Base-by-base conservation (phyloP, 148 eudicot species). In the Fagopyrum homotropicum region DNA sequence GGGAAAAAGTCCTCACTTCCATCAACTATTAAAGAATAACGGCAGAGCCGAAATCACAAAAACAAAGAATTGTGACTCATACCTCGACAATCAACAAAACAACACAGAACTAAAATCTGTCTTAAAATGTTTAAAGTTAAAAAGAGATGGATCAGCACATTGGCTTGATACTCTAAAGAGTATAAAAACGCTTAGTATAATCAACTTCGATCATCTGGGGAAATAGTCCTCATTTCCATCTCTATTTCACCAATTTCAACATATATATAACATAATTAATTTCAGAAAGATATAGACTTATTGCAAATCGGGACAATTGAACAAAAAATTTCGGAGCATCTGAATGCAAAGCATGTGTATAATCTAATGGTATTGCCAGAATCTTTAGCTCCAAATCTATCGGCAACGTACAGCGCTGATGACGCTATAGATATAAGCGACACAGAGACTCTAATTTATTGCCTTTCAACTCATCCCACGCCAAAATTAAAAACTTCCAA, bases 1-100 rank as follows among this genome's bases (percentile, higher is more conserved):
- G 76, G 82, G 82, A 80, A 80, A 80, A 75, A 61, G 30, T 80
- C 79, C 60, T 80, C 82, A 80, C 55, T 4, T 80, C 78, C 85
- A 80, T 52, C 56, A 16, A 52, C 6, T 14, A 15, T 35, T 1
- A 35, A 35, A 35, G 40, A 35, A 35, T 35, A 35, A 22, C 26
- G 26, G 26, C 26, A 22, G 26, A 22, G 26, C 26, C 26, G 26
- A 22, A 22, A 22, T 22, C 26, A 22, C 26, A 22, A 22, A 22
- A 22, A 22, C 26, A 22, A 22, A 22, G 26, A 22, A 22, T 22
- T 22, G 26, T 22, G 26, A 22, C 26, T 22, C 26, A 22, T 22
- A 22, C 26, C 26, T 22, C 3, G 40, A 35, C 2, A 35, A 35
- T 35, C 40, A 35, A 35, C 2, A 35, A 35, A 35, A 35, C 40